These are phyloP conservation scores for Pseudocercospora cruenta DNA, from an alignment of 2,329 filamentous ascomycete genomes.

Conservation along the genomic window DNA sequence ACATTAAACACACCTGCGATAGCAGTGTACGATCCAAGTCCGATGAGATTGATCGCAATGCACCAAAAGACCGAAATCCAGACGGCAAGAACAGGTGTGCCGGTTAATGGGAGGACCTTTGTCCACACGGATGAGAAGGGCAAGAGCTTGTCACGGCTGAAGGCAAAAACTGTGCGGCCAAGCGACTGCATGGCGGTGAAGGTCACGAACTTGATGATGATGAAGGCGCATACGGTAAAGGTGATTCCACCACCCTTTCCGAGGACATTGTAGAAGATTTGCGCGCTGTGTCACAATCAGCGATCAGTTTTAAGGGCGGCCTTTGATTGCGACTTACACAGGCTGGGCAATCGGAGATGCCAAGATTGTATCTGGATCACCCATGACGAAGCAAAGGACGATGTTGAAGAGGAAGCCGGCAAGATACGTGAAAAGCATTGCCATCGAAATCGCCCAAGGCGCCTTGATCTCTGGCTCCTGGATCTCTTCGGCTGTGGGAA, in stretches of 20 bases:
- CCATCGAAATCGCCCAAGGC: conserved; percentile 60
- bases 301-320: background rate
- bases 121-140: conserved; percentile 55
- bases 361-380: conserved; percentile 53
- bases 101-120: conserved; percentile 53
- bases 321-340: conserved; percentile 35
- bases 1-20: conserved; percentile 60
- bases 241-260: conserved; percentile 58
- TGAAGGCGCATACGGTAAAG: conserved; percentile 60
- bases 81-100: conserved; percentile 58
- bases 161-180: conserved; percentile 59
- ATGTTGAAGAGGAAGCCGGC: conserved; percentile 63
- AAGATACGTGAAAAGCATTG: conserved; percentile 60
- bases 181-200: conserved; percentile 61
- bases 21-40: conserved; percentile 58
- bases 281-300: conserved; percentile 35
- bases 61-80: conserved; percentile 61
- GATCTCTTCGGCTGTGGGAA: conserved; percentile 54
- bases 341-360: conserved; percentile 54
- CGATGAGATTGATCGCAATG: conserved; percentile 63
- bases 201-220: conserved; percentile 63
- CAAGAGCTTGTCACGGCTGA: conserved; percentile 57
- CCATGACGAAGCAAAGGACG: conserved; percentile 62
- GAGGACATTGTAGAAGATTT: conserved; percentile 62
- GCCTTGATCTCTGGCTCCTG: conserved; percentile 55